Evolutionary conservation across 495 filamentous ascomycete species (phyloP).

Genomic region (Trypethelium eluteriae): DNA sequence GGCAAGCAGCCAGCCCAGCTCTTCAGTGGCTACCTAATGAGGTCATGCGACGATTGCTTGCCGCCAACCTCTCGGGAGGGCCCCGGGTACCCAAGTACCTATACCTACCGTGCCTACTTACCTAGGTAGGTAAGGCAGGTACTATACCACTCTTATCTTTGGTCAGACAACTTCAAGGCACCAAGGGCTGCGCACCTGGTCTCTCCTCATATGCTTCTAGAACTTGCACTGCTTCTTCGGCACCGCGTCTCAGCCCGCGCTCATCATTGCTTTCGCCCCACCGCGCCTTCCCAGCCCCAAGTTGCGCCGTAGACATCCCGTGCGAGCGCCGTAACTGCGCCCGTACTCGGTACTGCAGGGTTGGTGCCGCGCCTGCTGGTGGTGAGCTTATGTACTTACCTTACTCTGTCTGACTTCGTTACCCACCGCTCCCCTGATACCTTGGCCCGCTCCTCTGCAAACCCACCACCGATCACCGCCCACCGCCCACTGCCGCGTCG

Average conservation of each 20-base stretch:
- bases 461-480: background rate
- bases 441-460: background rate
- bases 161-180: too few species aligned
- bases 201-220: background rate
- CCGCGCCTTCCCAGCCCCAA: too few species aligned
- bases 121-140: too few species aligned
- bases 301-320: too few species aligned
- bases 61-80: background rate
- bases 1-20: too few species aligned
- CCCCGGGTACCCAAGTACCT: background rate
- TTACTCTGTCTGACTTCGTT: too few species aligned
- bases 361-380: background rate
- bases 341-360: too few species aligned
- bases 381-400: background rate
- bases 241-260: background rate
- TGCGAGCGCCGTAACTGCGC: too few species aligned
- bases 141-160: too few species aligned
- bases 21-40: background rate
- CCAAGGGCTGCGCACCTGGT: too few species aligned
- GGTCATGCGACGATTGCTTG: constrained; percentile 9
- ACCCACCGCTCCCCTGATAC: background rate
- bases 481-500: background rate
- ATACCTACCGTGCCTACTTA: background rate
- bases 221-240: background rate
- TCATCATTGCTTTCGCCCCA: too few species aligned